A percentile compares a stretch with the other conserved stretches of the same genome.
Conservation (phyloP, 495 filamentous ascomycete species). For the Haplographium delicatum region DNA sequence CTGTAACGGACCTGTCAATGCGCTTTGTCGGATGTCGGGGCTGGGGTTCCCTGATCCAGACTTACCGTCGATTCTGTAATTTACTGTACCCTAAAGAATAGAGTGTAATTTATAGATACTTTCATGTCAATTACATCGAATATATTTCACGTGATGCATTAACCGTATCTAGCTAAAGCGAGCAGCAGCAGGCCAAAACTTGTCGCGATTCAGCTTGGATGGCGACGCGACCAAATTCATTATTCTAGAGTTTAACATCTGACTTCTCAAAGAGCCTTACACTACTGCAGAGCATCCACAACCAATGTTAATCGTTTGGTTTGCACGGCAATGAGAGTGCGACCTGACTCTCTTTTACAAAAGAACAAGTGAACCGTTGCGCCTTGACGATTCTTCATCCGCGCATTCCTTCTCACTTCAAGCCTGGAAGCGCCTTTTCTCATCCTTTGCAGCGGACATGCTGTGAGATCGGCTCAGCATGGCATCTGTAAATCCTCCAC, state of each 20-base stretch:
- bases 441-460: constrained; percentile 14
- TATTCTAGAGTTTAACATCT: background rate
- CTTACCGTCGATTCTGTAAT: too few relatives aligned
- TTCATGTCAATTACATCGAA: too few relatives aligned
- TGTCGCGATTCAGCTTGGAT: background rate
- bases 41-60: too few relatives aligned
- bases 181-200: too few relatives aligned
- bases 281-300: background rate
- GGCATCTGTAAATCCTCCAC: constrained; percentile 48
- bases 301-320: background rate
- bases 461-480: constrained; percentile 16
- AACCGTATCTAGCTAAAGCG: background rate
- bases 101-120: too few relatives aligned
- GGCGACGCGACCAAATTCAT: background rate
- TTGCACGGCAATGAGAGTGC: constrained; percentile 10
- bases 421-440: background rate
- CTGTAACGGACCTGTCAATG: too few relatives aligned
- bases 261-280: background rate
- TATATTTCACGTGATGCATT: background rate
- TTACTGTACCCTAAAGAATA: too few relatives aligned
- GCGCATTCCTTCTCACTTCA: constrained; percentile 9
- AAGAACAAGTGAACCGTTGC: background rate
- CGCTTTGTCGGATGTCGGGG: too few relatives aligned
- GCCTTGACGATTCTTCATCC: background rate
- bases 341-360: background rate